Evolutionary conservation across 2,329 filamentous ascomycete species (phyloP), one percentile per base, ranked within the genome.

Genomic region (Fusarium sp.): DNA sequence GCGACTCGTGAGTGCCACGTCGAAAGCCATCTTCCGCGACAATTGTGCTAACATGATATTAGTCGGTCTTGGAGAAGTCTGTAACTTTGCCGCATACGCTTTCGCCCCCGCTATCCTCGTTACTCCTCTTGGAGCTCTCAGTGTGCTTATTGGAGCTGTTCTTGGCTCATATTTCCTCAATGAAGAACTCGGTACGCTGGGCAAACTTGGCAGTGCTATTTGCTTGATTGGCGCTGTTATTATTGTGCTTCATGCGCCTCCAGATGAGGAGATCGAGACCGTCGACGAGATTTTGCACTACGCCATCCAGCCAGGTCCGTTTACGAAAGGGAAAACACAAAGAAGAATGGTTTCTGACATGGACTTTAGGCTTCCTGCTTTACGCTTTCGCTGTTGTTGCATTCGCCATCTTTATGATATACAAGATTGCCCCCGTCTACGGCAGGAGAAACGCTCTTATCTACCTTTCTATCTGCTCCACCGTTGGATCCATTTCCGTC

Each of bases 41-140:
- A 18, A 14, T 37, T 54, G 25, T 33, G 35, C 70, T 79, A 66
- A 75, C 54, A 47, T 53, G 33, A 43, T 49, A 41, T 54, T 74
- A 97, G 93, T 99, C 88, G 91, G 94, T 63, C 81, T 96, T 42
- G 96, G 96, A 76, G 96, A 99, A 81, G 84, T 97, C 59, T 96
- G 94, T 81, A 99, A 99, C 80, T 99, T 99, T 78, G 94, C 94
- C 49, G 96, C 96, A 65, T 99, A 99, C 78, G 96, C 96, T 10
- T 99, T 98, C 80, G 96, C 96, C 70, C 96, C 96, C 39, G 96
- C 96, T n/a, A 99, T 99, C 80, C 86, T 99, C 52, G 96, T 99
- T 39, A 99, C 96, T 7, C 96, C 96, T 25, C 84, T 99, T 23
- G 96, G 96, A 64, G 96, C 96, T 56, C 85, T 99, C 66, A 96